Evolutionary conservation across 73 alveolate genomes (phyloP).

Genomic region (Durusdinium trenchii): DNA sequence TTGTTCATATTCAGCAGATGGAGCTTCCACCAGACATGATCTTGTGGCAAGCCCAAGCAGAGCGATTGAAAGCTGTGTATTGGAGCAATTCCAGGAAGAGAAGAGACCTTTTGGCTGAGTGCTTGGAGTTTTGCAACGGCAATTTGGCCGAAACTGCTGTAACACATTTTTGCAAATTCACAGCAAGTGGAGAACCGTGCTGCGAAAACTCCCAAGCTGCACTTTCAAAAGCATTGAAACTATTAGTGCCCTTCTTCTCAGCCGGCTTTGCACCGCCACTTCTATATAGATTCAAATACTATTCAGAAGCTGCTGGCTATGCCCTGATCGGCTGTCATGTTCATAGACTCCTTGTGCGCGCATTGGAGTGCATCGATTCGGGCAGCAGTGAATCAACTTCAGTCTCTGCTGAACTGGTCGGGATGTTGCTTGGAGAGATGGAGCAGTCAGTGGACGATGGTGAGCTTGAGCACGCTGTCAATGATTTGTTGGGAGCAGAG

Average conservation of each 20-base stretch:
- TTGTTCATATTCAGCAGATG: not conserved
- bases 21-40: not conserved
- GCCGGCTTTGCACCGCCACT: not conserved
- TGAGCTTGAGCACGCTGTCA: no score
- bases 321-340: not conserved
- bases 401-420: no score
- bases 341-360: not conserved
- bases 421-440: no score
- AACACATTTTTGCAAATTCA: not conserved
- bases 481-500: no score
- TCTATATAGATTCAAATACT: not conserved
- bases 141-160: not conserved
- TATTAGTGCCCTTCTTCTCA: not conserved
- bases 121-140: not conserved
- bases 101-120: not conserved
- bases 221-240: not conserved
- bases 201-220: not conserved
- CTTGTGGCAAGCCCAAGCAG: not conserved
- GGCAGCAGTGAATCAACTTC: no score
- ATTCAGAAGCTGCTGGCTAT: not conserved
- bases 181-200: not conserved
- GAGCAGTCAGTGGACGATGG: no score
- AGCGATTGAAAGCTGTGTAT: not conserved
- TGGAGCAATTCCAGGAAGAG: not conserved
- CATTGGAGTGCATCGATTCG: not conserved